Base-by-base conservation (phyloP, 805 yeast genomes). In the Starmerella bombicola region DNA sequence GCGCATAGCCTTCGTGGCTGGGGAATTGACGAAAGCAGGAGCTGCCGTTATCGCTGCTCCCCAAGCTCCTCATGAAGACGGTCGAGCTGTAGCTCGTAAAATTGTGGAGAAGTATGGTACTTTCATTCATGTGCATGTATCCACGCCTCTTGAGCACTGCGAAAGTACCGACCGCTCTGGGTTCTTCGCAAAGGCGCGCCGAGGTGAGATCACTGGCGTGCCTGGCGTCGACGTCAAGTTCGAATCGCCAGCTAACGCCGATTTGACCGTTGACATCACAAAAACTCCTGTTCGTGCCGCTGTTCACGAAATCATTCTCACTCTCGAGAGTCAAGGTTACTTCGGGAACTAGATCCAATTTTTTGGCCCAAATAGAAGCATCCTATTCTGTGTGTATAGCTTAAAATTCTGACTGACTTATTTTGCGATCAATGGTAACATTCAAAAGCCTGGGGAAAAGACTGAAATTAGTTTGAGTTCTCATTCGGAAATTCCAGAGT, bases 21-120 rank as follows among this genome's bases (percentile, higher is more conserved):
- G 76, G 43, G 88, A 85, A 63, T 67, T 84, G 51, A 79, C 80
- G 32, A 76, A 82, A 58, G 74, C 95, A n/a, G 96, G 96, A 42
- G 67, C 94, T 8, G 97, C 94, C 52, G 88, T 88, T 31, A 80
- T 86, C 49, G 71, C 80, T 37, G 73, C 78, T 13, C 70, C 76
- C 39, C 59, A 65, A 42, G 71, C 76, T 22, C 65, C 70, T 9
- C 63, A 65, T 26, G 61, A 63, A 30, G 61, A 60, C 33, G 67
- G 69, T 45, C 62, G 73, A 31, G 55, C 60, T n/a, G 45, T 48
- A 13, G 69, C 71, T 23, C 65, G 66, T 45, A 62, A 63, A 42
- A 55, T 60, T 20, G 62, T 71, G 25, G 65, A 70, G 50, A 66
- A 66, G 58, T 58, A 66, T 37, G 77, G 78, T 39, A 55, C 70